A percentile compares a stretch with the other conserved stretches of the same genome.
These are phyloP conservation scores for Xylaria sp. DNA, from an alignment of 495 filamentous ascomycete genomes.

Conservation along the genomic window DNA sequence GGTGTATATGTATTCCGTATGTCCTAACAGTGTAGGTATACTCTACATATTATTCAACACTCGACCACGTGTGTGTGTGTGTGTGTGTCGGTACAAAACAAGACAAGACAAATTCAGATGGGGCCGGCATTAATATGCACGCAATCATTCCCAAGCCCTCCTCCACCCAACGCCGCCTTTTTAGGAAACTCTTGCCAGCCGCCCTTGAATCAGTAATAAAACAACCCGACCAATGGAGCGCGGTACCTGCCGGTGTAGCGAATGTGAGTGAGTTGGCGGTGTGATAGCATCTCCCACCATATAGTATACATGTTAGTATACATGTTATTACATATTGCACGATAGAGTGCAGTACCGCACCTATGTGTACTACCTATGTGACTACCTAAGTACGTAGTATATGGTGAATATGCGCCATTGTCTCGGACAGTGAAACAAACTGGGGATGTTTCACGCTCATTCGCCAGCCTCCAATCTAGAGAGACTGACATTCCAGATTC, in stretches of 20 bases:
- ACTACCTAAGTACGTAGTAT: neutral
- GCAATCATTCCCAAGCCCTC: conserved; percentile 18
- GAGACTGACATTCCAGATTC: conserved; percentile 4
- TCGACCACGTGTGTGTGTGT: conserved; percentile 19
- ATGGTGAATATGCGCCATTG: neutral
- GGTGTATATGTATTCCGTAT: no score
- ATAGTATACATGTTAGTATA: neutral
- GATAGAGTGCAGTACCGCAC: neutral
- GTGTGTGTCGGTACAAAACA: conserved; percentile 14
- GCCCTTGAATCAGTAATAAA: conserved; percentile 23
- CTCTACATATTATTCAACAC: no score
- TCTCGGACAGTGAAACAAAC: conserved; percentile 2
- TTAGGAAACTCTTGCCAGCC: conserved; percentile 23
- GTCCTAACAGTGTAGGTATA: no score
- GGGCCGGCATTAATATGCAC: conserved; percentile 27
- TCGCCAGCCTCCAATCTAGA: neutral
- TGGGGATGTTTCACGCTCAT: neutral
- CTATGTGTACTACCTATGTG: neutral
- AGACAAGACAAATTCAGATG: conserved; percentile 17
- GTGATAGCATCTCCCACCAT: conserved; percentile 19
- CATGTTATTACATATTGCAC: no score
- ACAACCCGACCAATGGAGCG: conserved; percentile 15
- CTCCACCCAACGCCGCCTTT: conserved; percentile 19
- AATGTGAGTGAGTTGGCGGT: conserved; percentile 22
- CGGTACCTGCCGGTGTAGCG: conserved; percentile 2